Evolutionary conservation across 2,329 filamentous ascomycete species (phyloP), one percentile per base, ranked within the genome.

Genomic region (Calonectria montana): DNA sequence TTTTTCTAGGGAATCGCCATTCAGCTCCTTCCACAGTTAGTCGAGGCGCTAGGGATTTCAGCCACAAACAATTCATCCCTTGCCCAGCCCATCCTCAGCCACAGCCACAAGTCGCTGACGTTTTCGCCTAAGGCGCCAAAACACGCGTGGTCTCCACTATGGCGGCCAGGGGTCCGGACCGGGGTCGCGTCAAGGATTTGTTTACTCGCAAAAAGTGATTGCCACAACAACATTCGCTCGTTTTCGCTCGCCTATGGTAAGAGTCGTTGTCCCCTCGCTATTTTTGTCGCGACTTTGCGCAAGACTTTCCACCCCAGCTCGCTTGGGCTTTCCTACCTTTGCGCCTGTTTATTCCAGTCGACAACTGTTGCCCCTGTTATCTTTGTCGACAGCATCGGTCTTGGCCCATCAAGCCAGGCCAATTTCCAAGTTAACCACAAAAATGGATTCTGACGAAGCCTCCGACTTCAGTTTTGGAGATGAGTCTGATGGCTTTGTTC

Each of bases 371-470:
- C 72, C 73, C 69, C 71, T 74, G 63, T 73, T 64, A 59, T 69
- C 37, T 48, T 68, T 71, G 45, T 74, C 75, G 73, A 73, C 72
- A 65, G 74, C 64, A 64, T 61, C 72, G 69, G 61, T 65, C 23
- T 75, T 77, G 70, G 65, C 74, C 39, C 62, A 63, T 65, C 69
- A 47, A 68, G 69, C 70, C 65, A 76, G 73, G 66, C 61, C 77
- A 59, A 71, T 73, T 70, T 64, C 48, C 48, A 73, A 66, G 27
- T 64, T 67, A 55, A 61, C 65, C 63, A 73, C 75, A 83, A 84
- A 78, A 62, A 91, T 91, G 89, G 87, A 88, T 77, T 90, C 87
- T 73, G 88, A 91, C 73, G 88, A 91, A 50, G 88, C 91, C 83
- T 89, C 91, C 68, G 91, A 91, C 55, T 84, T 83, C 74, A 84